Evolutionary conservation across 202 grass and related monocot species (phyloP).

Genomic region (Setaria italica): DNA sequence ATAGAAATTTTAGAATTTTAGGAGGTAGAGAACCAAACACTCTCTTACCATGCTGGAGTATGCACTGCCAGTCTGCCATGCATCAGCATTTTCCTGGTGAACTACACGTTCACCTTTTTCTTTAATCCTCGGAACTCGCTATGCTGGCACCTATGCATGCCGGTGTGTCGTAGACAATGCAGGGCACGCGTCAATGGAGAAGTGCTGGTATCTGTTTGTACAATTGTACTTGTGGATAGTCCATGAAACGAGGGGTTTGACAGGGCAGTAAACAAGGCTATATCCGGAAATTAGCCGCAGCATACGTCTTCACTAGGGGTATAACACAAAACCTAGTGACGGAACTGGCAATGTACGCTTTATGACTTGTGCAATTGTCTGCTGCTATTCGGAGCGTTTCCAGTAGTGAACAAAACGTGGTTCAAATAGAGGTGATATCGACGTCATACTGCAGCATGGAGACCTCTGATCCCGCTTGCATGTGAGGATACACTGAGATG

Average conservation of each 20-base stretch:
- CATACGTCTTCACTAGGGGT: not conserved
- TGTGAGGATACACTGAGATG: not conserved
- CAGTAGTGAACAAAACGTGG: not conserved
- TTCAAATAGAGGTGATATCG: not conserved
- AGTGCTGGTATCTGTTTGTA: not conserved
- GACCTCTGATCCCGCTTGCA: not conserved
- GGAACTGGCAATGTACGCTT: not conserved
- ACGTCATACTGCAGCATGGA: not conserved
- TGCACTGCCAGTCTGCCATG: not conserved
- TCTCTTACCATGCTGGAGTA: not conserved
- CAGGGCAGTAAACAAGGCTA: not conserved
- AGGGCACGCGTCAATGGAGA: conserved; percentile 21
- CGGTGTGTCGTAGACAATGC: not conserved
- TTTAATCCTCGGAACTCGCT: conserved; percentile 30
- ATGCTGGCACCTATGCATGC: conserved; percentile 15
- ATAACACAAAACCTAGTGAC: not conserved
- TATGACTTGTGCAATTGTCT: not conserved
- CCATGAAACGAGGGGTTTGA: not conserved
- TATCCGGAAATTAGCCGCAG: not conserved
- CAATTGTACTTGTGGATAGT: not conserved
- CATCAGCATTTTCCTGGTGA: not conserved
- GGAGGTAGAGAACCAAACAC: no score
- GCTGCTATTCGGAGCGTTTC: not conserved
- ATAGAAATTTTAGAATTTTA: no score
- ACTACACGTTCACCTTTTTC: not conserved